Conservation (phyloP, 257 asterid species). For the Perilla frutescens region DNA sequence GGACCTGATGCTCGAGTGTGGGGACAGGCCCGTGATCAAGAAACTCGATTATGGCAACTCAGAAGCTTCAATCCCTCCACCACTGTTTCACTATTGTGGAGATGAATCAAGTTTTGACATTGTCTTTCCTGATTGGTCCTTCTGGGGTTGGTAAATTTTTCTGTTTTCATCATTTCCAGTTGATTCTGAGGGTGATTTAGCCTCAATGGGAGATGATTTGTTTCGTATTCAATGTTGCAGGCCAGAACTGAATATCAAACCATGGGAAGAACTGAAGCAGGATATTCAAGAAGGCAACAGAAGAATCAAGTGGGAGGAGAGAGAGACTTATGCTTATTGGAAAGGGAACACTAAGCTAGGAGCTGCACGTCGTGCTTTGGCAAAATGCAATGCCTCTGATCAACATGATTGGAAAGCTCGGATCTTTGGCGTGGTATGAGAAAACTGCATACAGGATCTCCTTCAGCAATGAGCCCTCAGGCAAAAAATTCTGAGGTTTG, state of each 20-base stretch:
- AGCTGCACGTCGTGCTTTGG: conserved; percentile 45
- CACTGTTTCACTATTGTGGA: conserved; percentile 76
- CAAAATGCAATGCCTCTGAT: conserved; percentile 60
- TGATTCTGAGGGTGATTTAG: neutral
- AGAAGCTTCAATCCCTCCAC: conserved; percentile 53
- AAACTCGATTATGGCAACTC: conserved; percentile 39
- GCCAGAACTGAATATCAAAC: conserved; percentile 84
- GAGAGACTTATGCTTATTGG: conserved; percentile 91
- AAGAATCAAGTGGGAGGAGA: conserved; percentile 63
- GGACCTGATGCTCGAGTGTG: conserved; percentile 71
- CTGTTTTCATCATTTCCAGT: conserved; percentile 15
- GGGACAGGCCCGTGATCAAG: conserved; percentile 61
- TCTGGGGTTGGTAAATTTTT: conserved; percentile 96
- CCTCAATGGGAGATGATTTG: neutral
- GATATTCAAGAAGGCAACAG: conserved; percentile 59
- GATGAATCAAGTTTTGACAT: conserved; percentile 63
- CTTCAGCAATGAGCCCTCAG: neutral
- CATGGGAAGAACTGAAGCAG: conserved; percentile 71
- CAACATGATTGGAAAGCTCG: conserved; percentile 62
- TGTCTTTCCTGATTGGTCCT: conserved; percentile 93
- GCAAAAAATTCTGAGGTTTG: neutral
- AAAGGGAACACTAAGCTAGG: conserved; percentile 63
- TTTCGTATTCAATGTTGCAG: conserved; percentile 40
- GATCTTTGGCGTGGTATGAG: conserved; percentile 63
- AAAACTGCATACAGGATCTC: neutral